Conservation (phyloP, 495 filamentous ascomycete species). For the Talaromyces thailandensis region DNA sequence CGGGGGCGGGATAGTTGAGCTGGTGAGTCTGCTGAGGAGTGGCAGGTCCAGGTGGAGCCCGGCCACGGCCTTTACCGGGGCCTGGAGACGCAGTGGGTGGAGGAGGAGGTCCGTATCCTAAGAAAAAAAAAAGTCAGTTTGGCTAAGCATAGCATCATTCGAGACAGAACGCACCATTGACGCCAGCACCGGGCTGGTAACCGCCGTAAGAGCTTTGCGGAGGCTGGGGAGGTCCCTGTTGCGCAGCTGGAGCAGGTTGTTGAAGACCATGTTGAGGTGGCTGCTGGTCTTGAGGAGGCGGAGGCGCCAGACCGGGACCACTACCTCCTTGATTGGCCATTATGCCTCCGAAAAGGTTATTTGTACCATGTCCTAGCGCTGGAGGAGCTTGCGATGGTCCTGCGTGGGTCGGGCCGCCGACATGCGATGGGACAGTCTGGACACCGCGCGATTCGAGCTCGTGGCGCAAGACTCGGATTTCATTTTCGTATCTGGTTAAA, state of each 20-base stretch:
- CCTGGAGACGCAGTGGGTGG: constrained; percentile 85
- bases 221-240: constrained; percentile 53
- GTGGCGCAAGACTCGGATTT: constrained; percentile 72
- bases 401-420: constrained; percentile 54
- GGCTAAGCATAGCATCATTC: not conserved
- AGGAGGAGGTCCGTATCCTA: constrained; percentile 60
- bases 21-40: constrained; percentile 85
- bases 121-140: constrained; percentile 1
- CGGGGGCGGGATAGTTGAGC: constrained; percentile 72
- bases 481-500: constrained; percentile 74
- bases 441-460: constrained; percentile 85
- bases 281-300: constrained; percentile 57
- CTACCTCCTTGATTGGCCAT: constrained; percentile 86
- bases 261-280: constrained; percentile 52
- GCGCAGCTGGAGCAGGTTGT: constrained; percentile 49
- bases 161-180: constrained; percentile 50
- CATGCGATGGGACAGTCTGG: constrained; percentile 54
- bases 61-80: constrained; percentile 53
- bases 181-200: constrained; percentile 53
- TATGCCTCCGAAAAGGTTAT: constrained; percentile 87
- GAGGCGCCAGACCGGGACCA: constrained; percentile 81
- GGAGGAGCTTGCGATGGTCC: constrained; percentile 77
- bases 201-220: constrained; percentile 49
- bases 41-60: constrained; percentile 61
- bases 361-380: constrained; percentile 81